Evolutionary conservation across 2,329 filamentous ascomycete genomes (phyloP).

Genomic region (Neofusicoccum parvum): DNA sequence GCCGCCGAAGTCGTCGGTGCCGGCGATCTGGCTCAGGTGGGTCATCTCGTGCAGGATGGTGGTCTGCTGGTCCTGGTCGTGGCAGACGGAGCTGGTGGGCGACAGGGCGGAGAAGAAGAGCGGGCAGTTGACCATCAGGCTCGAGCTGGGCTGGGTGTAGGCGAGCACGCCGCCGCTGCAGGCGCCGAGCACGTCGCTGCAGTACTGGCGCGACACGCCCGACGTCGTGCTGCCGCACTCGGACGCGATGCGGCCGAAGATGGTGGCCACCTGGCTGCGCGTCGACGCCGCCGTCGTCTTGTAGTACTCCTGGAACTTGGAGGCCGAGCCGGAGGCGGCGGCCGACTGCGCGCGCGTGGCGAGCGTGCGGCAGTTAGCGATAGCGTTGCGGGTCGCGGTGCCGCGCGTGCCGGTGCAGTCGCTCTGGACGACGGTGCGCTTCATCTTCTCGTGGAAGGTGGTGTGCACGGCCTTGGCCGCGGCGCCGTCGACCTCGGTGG

Average conservation of each 20-base stretch:
- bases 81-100: constrained; percentile 54
- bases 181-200: constrained; percentile 59
- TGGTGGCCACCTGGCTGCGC: constrained; percentile 49
- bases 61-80: constrained; percentile 66
- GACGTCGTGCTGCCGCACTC: constrained; percentile 58
- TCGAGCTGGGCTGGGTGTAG: constrained; percentile 59
- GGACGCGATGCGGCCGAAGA: constrained; percentile 55
- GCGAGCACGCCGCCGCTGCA: constrained; percentile 61
- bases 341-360: constrained; percentile 57
- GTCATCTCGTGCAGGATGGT: constrained; percentile 68
- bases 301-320: constrained; percentile 63
- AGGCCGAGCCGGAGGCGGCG: constrained; percentile 50
- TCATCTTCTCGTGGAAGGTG: constrained; percentile 50
- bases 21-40: constrained; percentile 60
- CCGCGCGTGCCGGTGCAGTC: constrained; percentile 56
- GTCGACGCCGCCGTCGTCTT: constrained; percentile 52
- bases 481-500: constrained; percentile 61
- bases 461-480: constrained; percentile 54
- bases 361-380: constrained; percentile 57
- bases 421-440: constrained; percentile 43
- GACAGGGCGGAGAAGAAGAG: constrained; percentile 61
- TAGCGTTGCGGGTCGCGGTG: constrained; percentile 51
- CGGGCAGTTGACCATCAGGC: constrained; percentile 64
- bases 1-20: constrained; percentile 58
- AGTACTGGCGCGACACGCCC: constrained; percentile 55